Evolutionary conservation across 2,329 filamentous ascomycete genomes (phyloP).

Genomic region (Zymoseptoria pseudotritici): DNA sequence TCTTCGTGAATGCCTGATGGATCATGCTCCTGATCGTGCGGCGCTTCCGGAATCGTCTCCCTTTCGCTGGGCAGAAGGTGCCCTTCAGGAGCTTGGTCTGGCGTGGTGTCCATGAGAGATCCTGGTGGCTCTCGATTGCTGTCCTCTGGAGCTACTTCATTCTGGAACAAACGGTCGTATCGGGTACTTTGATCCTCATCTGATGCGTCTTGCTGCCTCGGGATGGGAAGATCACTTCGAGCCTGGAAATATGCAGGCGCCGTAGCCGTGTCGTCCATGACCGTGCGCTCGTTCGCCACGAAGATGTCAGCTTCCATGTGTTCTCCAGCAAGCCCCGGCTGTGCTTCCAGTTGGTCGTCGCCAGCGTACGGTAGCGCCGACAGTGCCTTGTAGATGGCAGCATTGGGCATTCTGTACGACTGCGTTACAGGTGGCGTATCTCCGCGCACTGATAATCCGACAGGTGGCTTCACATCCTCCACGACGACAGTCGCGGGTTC

Average conservation of each 20-base stretch:
- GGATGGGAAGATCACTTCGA: not conserved
- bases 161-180: not conserved
- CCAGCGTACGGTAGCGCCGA: not conserved
- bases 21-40: not conserved
- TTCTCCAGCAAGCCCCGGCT: not conserved
- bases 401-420: not conserved
- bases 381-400: not conserved
- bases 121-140: not conserved
- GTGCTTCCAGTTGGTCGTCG: not conserved
- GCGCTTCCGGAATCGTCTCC: not conserved
- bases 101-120: not conserved
- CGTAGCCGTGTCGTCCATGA: not conserved
- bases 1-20: not conserved
- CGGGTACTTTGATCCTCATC: not conserved
- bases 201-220: not conserved
- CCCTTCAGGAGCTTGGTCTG: not conserved
- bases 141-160: not conserved
- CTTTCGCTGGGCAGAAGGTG: not conserved
- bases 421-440: not conserved
- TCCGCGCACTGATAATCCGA: not conserved
- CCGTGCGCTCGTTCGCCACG: not conserved
- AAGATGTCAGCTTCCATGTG: not conserved
- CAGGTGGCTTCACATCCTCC: not conserved
- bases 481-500: not conserved
- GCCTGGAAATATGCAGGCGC: not conserved